Evolutionary conservation across 192 early-diverging fungal species (phyloP).

Genomic region (Coemansia sp.): DNA sequence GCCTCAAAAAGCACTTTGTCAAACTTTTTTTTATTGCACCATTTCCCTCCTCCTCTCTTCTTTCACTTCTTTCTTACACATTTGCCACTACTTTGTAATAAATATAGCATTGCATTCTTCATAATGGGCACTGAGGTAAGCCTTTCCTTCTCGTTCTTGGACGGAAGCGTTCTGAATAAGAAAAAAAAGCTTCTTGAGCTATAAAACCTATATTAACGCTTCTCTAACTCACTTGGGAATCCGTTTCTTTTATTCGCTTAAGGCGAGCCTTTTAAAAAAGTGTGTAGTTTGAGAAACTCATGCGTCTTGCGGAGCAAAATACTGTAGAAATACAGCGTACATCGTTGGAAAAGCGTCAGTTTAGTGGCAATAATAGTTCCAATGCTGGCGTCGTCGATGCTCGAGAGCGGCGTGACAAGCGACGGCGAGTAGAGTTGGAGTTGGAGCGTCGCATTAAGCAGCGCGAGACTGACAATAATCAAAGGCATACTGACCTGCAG

Average conservation of each 20-base stretch:
- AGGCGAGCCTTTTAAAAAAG: background rate
- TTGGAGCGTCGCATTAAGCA: conserved; percentile 31
- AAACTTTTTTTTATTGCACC: background rate
- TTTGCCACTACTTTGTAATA: background rate
- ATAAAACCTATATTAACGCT: background rate
- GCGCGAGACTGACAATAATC: conserved; percentile 35
- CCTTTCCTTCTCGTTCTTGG: background rate
- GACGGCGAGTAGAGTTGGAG: conserved; percentile 17
- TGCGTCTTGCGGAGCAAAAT: conserved; percentile 51
- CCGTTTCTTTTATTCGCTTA: background rate
- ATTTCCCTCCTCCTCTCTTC: background rate
- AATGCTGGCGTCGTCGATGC: background rate
- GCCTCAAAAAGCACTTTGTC: background rate
- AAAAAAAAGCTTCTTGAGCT: background rate
- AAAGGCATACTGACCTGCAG: conserved; percentile 14
- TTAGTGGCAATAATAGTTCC: background rate
- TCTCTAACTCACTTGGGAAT: background rate
- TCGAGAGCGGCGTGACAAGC: conserved; percentile 29
- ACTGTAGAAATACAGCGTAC: conserved; percentile 43
- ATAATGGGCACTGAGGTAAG: conserved; percentile 42
- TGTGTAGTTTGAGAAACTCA: conserved; percentile 47
- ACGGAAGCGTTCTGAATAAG: background rate
- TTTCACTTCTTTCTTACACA: background rate
- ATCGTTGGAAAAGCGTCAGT: conserved; percentile 25
- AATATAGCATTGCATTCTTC: background rate